Evolutionary conservation across 169 alveolate species (phyloP), one percentile per base, ranked within the genome.

Genomic region (Eimeria tenella): DNA sequence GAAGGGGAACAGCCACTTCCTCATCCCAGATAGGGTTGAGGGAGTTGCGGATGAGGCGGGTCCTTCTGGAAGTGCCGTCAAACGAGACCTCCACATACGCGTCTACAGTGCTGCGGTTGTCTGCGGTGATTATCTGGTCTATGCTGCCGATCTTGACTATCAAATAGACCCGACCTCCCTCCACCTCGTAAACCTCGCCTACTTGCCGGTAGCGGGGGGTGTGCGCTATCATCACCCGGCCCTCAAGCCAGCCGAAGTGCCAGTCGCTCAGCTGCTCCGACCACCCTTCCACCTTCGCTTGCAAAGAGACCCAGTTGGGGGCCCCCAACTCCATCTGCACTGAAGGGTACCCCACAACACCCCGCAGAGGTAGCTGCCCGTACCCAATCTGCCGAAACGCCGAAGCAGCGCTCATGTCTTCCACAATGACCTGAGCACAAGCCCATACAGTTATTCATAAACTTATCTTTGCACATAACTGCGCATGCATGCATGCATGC

Each of bases 121-220:
- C 95, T 25, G 93, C 93, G 5, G 95, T 93, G 15, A 82, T 31
- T 4, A 93, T 70, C 70, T 83, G 93, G 65, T 93, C 95, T 13
- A 93, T 77, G 19, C 74, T 60, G 9, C n/a, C 55, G 4, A 93
- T 65, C 10, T 56, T 77, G 6, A 93, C n/a, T 3, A 93, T 83
- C 86, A 93, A 53, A 15, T 82, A 82, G 21, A 82, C 58, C 7
- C 93, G 56, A 60, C 21, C 68, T 13, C 9, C 62, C 11, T 60
- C 53, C 15, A 77, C 86, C 77, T 93, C 93, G 5, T 58, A 82
- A 10, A 93, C 84, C 5, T 93, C 95, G 3, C 95, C 95, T n/a
- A 93, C 23, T 50, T 93, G 95, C 5, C 88, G 58, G 56, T 93
- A 93, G 8, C 95, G 93, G n/a, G 95, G 95, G 3, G 65, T 21